A percentile compares a stretch with the other conserved stretches of the same genome.
Evolutionary conservation across 192 early-diverging fungal species (phyloP).

Genomic region (Funneliformis geosporum): DNA sequence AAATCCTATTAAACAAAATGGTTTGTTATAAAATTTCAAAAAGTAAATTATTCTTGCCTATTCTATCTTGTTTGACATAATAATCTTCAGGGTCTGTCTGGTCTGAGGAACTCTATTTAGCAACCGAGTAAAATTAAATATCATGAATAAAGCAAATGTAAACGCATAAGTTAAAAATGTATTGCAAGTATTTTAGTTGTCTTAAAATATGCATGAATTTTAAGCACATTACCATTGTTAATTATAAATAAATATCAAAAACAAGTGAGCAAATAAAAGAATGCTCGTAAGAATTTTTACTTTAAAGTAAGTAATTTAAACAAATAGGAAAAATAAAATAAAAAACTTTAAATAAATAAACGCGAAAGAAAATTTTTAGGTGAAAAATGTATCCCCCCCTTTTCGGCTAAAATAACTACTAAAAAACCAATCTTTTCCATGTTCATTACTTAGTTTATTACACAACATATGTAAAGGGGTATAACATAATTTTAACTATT

Average conservation of each 20-base stretch:
- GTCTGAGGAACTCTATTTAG: slow-evolving; percentile 40
- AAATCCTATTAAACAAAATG: background rate
- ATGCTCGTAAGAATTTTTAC: background rate
- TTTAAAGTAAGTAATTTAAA: background rate
- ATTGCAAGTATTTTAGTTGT: too few species aligned
- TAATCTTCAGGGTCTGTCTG: slow-evolving; percentile 63
- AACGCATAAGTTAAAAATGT: too few species aligned
- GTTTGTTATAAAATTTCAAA: background rate
- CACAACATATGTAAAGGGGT: background rate
- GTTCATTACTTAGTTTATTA: too few species aligned
- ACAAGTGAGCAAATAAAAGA: background rate
- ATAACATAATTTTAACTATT: background rate
- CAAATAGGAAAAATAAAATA: too few species aligned
- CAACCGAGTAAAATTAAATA: background rate
- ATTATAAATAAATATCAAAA: background rate
- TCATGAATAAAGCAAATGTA: background rate
- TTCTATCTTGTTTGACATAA: slow-evolving; percentile 68
- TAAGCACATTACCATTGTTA: background rate
- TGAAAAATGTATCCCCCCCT: background rate
- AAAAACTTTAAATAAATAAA: background rate
- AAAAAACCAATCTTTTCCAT: background rate
- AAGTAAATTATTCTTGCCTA: slow-evolving; percentile 48
- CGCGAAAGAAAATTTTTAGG: background rate
- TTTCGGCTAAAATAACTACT: background rate
- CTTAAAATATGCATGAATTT: background rate